These are phyloP conservation scores for Calonectria hawksworthii DNA, from an alignment of 2,329 filamentous ascomycete genomes.

Conservation along the genomic window DNA sequence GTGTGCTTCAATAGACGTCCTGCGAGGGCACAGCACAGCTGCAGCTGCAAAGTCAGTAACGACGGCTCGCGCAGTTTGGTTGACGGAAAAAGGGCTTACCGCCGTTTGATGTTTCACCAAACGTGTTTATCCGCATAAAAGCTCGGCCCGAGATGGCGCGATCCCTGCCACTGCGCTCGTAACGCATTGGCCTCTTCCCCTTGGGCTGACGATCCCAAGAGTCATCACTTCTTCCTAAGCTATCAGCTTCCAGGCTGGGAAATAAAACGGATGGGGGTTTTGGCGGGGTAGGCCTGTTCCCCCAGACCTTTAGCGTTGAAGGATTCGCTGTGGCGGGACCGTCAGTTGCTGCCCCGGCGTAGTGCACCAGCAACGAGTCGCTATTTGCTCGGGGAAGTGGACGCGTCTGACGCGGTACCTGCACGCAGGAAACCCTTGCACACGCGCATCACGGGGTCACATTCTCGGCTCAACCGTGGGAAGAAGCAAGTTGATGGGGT, in stretches of 20 bases:
- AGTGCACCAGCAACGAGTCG: not conserved
- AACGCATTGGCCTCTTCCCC: not conserved
- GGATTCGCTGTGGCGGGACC: not conserved
- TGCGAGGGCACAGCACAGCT: not conserved
- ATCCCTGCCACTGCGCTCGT: not conserved
- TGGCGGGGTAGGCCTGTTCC: not conserved
- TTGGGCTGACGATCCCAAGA: not conserved
- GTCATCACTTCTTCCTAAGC: no score
- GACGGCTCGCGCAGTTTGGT: not conserved
- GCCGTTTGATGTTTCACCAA: constrained; percentile 15
- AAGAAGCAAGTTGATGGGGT: not conserved
- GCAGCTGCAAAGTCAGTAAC: not conserved
- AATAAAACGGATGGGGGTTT: not conserved
- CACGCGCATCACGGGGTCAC: not conserved
- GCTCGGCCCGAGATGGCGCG: constrained; percentile 7
- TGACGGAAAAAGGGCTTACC: not conserved
- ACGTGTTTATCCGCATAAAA: constrained; percentile 2
- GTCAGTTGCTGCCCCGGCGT: not conserved
- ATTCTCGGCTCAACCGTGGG: not conserved
- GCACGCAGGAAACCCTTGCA: not conserved
- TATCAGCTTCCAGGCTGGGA: not conserved
- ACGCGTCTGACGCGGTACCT: not conserved
- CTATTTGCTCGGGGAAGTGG: constrained; percentile 2
- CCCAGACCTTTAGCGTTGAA: not conserved
- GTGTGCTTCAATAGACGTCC: not conserved